Base-by-base conservation (phyloP, 495 filamentous ascomycete genomes). In the Daldinia decipiens region DNA sequence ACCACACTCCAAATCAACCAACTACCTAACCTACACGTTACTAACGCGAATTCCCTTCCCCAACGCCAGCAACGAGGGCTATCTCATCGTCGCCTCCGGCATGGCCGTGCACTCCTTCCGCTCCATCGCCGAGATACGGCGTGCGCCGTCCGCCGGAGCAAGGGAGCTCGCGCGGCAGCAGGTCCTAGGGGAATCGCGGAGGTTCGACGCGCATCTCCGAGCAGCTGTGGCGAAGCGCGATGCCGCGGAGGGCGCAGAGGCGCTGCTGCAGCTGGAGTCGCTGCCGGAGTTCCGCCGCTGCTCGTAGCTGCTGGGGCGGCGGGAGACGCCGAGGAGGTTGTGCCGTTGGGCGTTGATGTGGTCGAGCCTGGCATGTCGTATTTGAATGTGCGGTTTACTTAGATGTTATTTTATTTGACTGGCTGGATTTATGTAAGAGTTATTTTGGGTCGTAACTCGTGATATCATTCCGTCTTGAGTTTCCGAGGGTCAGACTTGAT, bases 311-410 rank as follows among this genome's bases (percentile, higher is more conserved):
- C 67, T 11, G 67, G 67, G n/a, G 67, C 61, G 13, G 67, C 56
- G 8, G 56, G 61, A 1, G 50, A 70, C 55, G 55, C 62, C 12
- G 45, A 5, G 36, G 62, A 38, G 11, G 45, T 32, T 7, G 51
- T 24, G 40, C 57, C 68, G 21, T 6, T 71, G 39, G 68, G 62
- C 1, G 62, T 40, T 5, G 62, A 71, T 66, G 68, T 71, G 11
- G 68, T 71, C 6, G 62, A 65, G 57, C 68, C 68, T 15, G 68
- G 68, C 8, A 71, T 71, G 68, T 71, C 68, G 57, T 71, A 71
- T 66, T 66, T 71, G 62, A 71, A 71, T 62, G 62, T 71, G 8
- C 17, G 57, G 32, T 71, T 71, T 56, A 29, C 21, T 29, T 69
- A 45, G 15, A 1, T 7, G 21, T 27, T 11, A 3, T 9, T 32